Conservation (phyloP, 495 filamentous ascomycete species). For the Penicillium pulvis region DNA sequence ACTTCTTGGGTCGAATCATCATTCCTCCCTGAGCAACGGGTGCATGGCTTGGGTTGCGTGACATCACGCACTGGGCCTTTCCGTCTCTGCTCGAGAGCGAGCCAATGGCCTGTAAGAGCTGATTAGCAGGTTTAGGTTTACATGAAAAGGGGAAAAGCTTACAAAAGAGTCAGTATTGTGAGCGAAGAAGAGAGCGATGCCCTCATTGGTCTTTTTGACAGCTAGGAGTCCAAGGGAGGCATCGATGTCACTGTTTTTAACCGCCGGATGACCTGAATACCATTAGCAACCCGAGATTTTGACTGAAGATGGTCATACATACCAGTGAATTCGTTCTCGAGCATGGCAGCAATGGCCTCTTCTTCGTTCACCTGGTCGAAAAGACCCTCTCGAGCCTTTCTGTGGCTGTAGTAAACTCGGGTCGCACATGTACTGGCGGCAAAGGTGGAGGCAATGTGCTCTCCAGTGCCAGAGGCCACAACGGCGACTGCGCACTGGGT, state of each 20-base stretch:
- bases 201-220: slow-evolving; percentile 73
- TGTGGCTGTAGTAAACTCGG: slow-evolving; percentile 68
- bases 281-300: slow-evolving; percentile 19
- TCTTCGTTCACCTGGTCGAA: slow-evolving; percentile 71
- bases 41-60: slow-evolving; percentile 53
- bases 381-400: slow-evolving; percentile 57
- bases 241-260: slow-evolving; percentile 65
- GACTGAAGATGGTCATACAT: slow-evolving; percentile 11
- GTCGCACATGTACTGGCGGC: slow-evolving; percentile 78
- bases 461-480: slow-evolving; percentile 91
- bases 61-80: slow-evolving; percentile 80
- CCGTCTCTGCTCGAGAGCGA: slow-evolving; percentile 80
- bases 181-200: slow-evolving; percentile 78
- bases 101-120: slow-evolving; percentile 61
- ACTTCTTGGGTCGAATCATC: slow-evolving; percentile 29
- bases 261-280: slow-evolving; percentile 66
- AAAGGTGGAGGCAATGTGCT: slow-evolving; percentile 93
- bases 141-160: slow-evolving; percentile 23
- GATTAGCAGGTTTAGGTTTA: slow-evolving; percentile 11
- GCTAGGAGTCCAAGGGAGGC: slow-evolving; percentile 83
- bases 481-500: slow-evolving; percentile 67
- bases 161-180: slow-evolving; percentile 93
- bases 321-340: slow-evolving; percentile 79
- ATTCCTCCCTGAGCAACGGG: slow-evolving; percentile 44
- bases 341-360: slow-evolving; percentile 67